phyloP scores from a whole-genome alignment of 2,329 filamentous ascomycete genomes.

The Trematosphaeria pertusa region DNA sequence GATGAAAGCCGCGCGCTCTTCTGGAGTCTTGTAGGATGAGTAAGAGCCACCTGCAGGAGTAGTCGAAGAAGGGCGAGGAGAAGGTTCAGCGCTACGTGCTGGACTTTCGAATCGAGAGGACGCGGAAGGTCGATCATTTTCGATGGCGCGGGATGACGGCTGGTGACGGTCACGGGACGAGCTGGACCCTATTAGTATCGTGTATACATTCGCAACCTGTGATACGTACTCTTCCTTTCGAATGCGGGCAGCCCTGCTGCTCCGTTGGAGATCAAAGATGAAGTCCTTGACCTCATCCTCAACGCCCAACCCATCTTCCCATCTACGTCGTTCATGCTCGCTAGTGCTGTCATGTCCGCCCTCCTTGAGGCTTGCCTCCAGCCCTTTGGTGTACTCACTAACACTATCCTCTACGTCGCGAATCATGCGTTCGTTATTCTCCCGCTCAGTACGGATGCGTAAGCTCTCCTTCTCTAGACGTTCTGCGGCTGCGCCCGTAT shows the following conservation, averaged over 20 bases:
- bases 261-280: constrained; percentile 93
- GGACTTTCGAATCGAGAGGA: constrained; percentile 60
- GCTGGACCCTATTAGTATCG: constrained; percentile 24
- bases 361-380: constrained; percentile 89
- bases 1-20: constrained; percentile 94
- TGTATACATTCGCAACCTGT: no score
- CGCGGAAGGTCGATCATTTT: constrained; percentile 33
- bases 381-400: constrained; percentile 80
- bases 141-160: constrained; percentile 52
- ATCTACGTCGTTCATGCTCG: constrained; percentile 89
- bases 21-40: constrained; percentile 84
- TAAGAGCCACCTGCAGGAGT: constrained; percentile 70
- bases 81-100: constrained; percentile 51
- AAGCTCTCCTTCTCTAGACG: constrained; percentile 88
- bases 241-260: constrained; percentile 77
- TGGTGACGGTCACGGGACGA: constrained; percentile 40
- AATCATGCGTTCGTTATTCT: constrained; percentile 96
- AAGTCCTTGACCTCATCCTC: constrained; percentile 98
- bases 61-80: constrained; percentile 63
- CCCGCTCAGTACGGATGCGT: constrained; percentile 81
- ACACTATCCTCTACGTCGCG: constrained; percentile 96
- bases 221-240: constrained; percentile 64
- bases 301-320: constrained; percentile 95
- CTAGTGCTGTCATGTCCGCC: constrained; percentile 75
- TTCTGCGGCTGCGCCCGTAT: constrained; percentile 80